Percentiles rank a stretch among this genome's conserved stretches.
phyloP scores from a whole-genome alignment of 495 filamentous ascomycete genomes.

The Penicillium antarcticum region DNA sequence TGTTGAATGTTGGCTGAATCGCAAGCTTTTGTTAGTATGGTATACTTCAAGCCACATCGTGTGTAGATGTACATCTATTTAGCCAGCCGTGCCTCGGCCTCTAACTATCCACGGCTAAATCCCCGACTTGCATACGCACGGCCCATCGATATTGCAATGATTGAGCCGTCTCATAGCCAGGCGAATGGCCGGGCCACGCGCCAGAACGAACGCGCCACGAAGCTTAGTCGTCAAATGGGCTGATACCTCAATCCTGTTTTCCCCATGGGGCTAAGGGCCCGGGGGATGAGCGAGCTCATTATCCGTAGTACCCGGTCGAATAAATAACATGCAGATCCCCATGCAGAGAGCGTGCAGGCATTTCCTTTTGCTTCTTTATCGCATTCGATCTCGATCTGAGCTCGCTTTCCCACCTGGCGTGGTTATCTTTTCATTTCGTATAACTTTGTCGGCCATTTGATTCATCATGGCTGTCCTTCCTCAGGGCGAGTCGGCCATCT shows the following conservation, averaged over 20 bases:
- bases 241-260: not conserved
- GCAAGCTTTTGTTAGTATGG: no score
- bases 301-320: not conserved
- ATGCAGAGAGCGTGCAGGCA: not conserved
- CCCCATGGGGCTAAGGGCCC: slow-evolving; percentile 15
- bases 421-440: not conserved
- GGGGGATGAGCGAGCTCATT: slow-evolving; percentile 5
- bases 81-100: no score
- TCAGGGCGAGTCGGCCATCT: slow-evolving; percentile 23
- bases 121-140: no score
- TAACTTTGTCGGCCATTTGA: not conserved
- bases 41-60: no score
- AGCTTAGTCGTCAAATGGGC: slow-evolving; percentile 2
- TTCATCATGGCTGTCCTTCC: slow-evolving; percentile 15
- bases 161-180: slow-evolving; percentile 1
- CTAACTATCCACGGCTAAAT: no score
- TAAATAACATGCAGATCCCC: slow-evolving; percentile 16
- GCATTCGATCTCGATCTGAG: no score
- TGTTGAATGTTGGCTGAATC: no score
- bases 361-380: not conserved
- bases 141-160: no score
- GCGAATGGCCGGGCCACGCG: no score
- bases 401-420: not conserved
- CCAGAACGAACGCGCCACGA: slow-evolving; percentile 1
- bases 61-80: no score